Percentiles rank a stretch among this genome's conserved stretches.
phyloP scores from a whole-genome alignment of 441 rosid species.

The Croton laevigatus region DNA sequence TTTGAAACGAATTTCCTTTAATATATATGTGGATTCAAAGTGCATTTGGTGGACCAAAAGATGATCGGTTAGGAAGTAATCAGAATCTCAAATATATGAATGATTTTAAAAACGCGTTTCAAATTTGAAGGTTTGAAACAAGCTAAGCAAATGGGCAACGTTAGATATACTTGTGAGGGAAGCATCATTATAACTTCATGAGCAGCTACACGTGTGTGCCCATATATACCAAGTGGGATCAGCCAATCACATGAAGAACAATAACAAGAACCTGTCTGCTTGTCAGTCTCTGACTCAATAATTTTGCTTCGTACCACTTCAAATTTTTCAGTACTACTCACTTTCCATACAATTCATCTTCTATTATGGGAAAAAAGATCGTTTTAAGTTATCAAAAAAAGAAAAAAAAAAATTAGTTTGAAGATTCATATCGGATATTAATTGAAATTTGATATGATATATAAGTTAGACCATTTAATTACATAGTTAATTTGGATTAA shows the following conservation, averaged over 20 bases:
- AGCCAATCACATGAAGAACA: neutral
- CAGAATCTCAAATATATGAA: neutral
- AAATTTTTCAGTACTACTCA: too few species aligned
- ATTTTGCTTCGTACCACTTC: neutral
- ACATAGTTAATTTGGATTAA: too few species aligned
- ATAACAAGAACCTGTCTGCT: conserved; percentile 1
- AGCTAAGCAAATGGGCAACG: neutral
- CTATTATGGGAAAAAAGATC: too few species aligned
- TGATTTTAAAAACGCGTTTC: neutral
- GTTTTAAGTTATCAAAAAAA: too few species aligned
- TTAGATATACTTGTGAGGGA: neutral
- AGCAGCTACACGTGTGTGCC: conserved; percentile 24
- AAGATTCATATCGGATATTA: too few species aligned
- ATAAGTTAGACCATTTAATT: too few species aligned
- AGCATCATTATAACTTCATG: conserved; percentile 1
- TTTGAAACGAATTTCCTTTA: too few species aligned
- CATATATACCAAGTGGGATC: neutral
- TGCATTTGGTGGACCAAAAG: conserved; percentile 9
- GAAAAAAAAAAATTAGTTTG: too few species aligned
- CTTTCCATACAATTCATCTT: too few species aligned
- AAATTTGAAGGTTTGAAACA: neutral
- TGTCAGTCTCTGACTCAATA: conserved; percentile 7
- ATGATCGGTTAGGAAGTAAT: neutral
- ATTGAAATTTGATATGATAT: too few species aligned
- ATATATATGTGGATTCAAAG: too few species aligned